Base-by-base conservation (phyloP, 2,329 filamentous ascomycete genomes). In the Ilyonectria mors-panacis region DNA sequence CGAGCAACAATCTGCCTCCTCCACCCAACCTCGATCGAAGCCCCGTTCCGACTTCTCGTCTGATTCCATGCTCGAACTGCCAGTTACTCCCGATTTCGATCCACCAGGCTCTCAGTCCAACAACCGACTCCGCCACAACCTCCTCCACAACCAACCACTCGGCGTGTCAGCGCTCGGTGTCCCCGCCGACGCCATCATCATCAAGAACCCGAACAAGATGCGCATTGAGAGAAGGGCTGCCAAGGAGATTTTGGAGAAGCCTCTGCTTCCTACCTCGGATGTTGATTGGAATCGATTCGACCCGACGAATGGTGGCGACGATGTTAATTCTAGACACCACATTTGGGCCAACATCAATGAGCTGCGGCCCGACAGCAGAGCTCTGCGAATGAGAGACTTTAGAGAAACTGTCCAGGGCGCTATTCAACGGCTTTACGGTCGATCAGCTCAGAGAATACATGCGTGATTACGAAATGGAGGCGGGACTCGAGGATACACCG, bases 381-480 rank as follows among this genome's bases (percentile, higher is more conserved):
- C 81, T 9, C 63, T 89, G 5, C 73, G 78, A 1, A 71, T 77
- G 37, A 77, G 74, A 0, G 80, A 85, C 7, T 88, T 87, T 59
- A n/a, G 74, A 79, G 4, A 77, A 78, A 13, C 73, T 89, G 15
- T 71, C 80, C 28, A 65, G 77, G 1, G 68, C 73, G 4, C 77
- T 89, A 6, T 53, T 76, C 13, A 69, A 79, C 0, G 85, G 87
- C 8, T 89, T 89, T 72, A 85, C 85, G 0, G 73, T 64, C 0
- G 39, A 71, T 0, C 87, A 89, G 69, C 78, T 90, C 19, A 65
- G 63, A 9, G 71, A 74, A 2, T 90, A 89, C 65, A 72, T 85
- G 23, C 70, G 65, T 2, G 45, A 53, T 30, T 47, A 65, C 37
- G n/a, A 66, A 53, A 23, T 23, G 15, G 59, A 63, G 6, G 47